Conservation (phyloP, 768 basidiomycete genomes). For the Boletus barrowsii region DNA sequence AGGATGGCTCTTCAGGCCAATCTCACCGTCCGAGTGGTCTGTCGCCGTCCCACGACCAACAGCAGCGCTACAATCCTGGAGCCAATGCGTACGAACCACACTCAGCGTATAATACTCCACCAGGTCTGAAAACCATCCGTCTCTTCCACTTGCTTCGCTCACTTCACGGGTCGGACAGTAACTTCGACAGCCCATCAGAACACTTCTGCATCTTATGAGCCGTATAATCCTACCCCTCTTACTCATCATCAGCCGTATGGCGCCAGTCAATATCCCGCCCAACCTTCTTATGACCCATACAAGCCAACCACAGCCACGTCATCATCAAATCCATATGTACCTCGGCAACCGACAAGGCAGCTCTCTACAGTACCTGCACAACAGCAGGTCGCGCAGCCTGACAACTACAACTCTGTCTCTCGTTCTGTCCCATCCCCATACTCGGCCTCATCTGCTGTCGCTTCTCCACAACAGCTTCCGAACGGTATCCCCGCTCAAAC, state of each 20-base stretch:
- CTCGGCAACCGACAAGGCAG: conserved; percentile 13
- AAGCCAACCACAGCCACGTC: conserved; percentile 23
- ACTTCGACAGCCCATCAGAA: conserved; percentile 11
- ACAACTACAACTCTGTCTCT: conserved; percentile 25
- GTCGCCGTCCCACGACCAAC: conserved; percentile 23
- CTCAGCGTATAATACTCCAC: conserved; percentile 11
- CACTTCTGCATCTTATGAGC: conserved; percentile 19
- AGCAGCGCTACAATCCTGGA: conserved; percentile 33
- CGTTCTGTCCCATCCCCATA: conserved; percentile 28
- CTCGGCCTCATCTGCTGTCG: conserved; percentile 11
- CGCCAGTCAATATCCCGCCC: conserved; percentile 14
- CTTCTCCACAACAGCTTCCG: conserved; percentile 14
- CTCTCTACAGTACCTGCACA: conserved; percentile 13
- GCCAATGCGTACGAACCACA: conserved; percentile 25
- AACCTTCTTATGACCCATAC: conserved; percentile 36
- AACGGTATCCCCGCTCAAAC: conserved; percentile 27
- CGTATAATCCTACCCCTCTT: conserved; percentile 23
- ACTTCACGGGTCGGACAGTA: conserved; percentile 9
- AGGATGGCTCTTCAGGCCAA: conserved; percentile 12
- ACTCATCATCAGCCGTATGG: conserved; percentile 14
- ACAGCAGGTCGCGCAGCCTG: conserved; percentile 32
- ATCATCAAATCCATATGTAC: conserved; percentile 22
- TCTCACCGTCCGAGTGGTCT: conserved; percentile 12
- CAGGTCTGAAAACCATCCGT: conserved; percentile 22
- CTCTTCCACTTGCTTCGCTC: background rate